Evolutionary conservation across 2,329 filamentous ascomycete species (phyloP), one percentile per base, ranked within the genome.

Genomic region (Diplodia intermedia): DNA sequence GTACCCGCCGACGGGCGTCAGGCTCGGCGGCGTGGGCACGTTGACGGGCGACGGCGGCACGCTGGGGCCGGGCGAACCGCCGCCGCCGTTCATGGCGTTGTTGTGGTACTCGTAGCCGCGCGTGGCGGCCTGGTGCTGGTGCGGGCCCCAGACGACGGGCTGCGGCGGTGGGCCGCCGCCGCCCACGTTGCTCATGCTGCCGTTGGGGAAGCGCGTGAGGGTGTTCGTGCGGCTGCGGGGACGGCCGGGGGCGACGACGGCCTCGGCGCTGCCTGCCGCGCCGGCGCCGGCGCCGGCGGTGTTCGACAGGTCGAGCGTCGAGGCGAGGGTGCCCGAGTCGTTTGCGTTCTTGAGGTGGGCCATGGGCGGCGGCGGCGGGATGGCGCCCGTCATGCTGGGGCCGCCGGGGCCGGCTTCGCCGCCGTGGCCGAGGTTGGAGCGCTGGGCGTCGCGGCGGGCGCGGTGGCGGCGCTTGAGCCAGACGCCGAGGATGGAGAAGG

Each of bases 381-480:
- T 29, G 11, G 66, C 49, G 49, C 47, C 18, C n/a, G 49, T 54
- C 6, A 4, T 11, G 43, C 11, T 11, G n/a, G 20, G 43, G n/a
- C n/a, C 7, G 43, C 8, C 18, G 18, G 1, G 18, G 49, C n/a
- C 18, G 33, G 66, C 66, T 14, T 61, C 54, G 23, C 47, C 56
- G 2, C 49, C 66, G 31, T 56, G 50, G 36, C 50, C 56, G 49
- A 68, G 36, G 57, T 68, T 68, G 36, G 66, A 36, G 72, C 74
- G 69, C 78, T 78, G 74, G 78, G 79, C 67, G 73, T 91, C 89
- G 79, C 85, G 88, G 80, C 88, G 91, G 71, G 88, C 88, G 71
- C 92, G 83, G 79, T 94, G 90, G 71, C 90, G 89, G 68, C 89
- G 88, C 71, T 92, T 90, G 80, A 92, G 88, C 77, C 90, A 86